Percentiles rank a stretch among this genome's conserved stretches.
Evolutionary conservation across 2,329 filamentous ascomycete species (phyloP).

Genomic region (Sordariomycetes sp.): DNA sequence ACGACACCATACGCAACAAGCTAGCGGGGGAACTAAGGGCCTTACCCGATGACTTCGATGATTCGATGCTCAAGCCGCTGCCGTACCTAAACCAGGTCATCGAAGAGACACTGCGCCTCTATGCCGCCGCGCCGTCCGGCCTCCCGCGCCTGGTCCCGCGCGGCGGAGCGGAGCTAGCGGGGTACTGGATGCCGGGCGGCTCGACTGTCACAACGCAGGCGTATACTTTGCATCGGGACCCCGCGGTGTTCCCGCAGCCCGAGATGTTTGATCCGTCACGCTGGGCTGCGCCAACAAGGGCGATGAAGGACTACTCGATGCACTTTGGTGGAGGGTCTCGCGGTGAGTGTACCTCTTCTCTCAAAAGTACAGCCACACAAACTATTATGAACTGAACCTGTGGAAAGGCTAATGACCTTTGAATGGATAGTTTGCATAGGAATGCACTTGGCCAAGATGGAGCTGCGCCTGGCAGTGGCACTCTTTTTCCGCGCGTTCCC

Average conservation of each 20-base stretch:
- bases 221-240: constrained; percentile 31
- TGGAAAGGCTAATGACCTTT: neutral
- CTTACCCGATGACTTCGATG: constrained; percentile 13
- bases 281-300: constrained; percentile 19
- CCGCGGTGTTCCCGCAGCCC: constrained; percentile 17
- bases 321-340: constrained; percentile 40
- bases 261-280: constrained; percentile 15
- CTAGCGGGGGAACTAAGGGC: constrained; percentile 16
- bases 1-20: constrained; percentile 11
- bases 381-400: no score
- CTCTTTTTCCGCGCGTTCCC: constrained; percentile 36
- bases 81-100: constrained; percentile 27
- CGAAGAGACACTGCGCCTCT: constrained; percentile 29
- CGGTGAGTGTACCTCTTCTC: constrained; percentile 13
- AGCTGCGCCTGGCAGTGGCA: constrained; percentile 35
- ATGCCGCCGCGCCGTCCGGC: constrained; percentile 22
- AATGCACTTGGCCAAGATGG: constrained; percentile 41
- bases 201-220: constrained; percentile 25
- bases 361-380: no score
- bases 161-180: constrained; percentile 22
- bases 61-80: constrained; percentile 19
- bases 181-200: constrained; percentile 23
- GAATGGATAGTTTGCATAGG: constrained; percentile 32
- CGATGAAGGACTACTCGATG: constrained; percentile 32
- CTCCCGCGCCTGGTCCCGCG: constrained; percentile 25